Conservation (phyloP, 495 filamentous ascomycete genomes). For the Lepidopterella palustris region DNA sequence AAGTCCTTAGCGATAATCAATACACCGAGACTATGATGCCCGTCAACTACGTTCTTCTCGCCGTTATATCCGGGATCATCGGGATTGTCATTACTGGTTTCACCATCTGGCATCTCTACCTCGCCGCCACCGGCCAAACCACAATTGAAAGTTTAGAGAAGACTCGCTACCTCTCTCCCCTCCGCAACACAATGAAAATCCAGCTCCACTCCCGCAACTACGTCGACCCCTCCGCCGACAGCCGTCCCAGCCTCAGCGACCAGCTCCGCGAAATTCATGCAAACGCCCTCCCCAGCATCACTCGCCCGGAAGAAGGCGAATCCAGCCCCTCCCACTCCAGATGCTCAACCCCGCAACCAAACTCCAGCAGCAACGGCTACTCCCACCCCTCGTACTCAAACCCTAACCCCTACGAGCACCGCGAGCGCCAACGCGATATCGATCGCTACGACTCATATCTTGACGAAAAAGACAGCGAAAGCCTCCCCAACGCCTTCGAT, state of each 20-base stretch:
- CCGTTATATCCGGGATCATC: constrained; percentile 83
- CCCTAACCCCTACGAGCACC: constrained; percentile 57
- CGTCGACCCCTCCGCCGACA: constrained; percentile 41
- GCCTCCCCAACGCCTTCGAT: constrained; percentile 88
- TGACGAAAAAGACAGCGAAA: constrained; percentile 76
- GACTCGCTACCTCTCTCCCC: constrained; percentile 78
- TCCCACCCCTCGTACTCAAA: constrained; percentile 46
- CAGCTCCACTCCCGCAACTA: constrained; percentile 39
- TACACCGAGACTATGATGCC: constrained; percentile 67
- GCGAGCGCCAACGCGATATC: constrained; percentile 64
- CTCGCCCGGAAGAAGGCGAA: constrained; percentile 73
- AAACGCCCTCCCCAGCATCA: constrained; percentile 74
- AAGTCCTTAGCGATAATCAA: constrained; percentile 60
- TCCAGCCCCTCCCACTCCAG: constrained; percentile 30
- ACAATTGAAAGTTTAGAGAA: constrained; percentile 95
- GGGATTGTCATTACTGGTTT: constrained; percentile 83
- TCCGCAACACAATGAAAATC: constrained; percentile 61
- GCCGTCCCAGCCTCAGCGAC: constrained; percentile 60
- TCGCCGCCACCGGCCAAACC: constrained; percentile 71
- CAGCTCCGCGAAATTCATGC: constrained; percentile 76
- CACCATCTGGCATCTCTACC: constrained; percentile 84
- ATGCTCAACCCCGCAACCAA: constrained; percentile 20
- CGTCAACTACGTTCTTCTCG: constrained; percentile 82
- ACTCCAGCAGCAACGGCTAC: constrained; percentile 18
- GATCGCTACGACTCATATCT: constrained; percentile 81